Base-by-base conservation (phyloP, 2,329 filamentous ascomycete genomes). In the Basipetospora chlamydospora region DNA sequence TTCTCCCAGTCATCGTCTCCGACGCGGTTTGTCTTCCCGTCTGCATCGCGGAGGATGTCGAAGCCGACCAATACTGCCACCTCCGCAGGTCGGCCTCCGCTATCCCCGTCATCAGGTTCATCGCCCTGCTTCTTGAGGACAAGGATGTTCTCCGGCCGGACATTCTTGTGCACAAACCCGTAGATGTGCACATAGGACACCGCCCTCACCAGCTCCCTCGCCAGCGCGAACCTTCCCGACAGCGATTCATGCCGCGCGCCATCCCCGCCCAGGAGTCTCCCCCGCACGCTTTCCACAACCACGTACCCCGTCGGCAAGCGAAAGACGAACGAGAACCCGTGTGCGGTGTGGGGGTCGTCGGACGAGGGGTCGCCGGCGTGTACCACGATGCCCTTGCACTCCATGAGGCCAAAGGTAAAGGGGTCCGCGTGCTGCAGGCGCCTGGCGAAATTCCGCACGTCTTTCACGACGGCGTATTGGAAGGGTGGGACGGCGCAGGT, bases 91-190 rank as follows among this genome's bases (percentile, higher is more conserved):
- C 6, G 6, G 22, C 11, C 22, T 11, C 11, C 6, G 6, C 22
- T 11, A 23, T 6, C 6, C 6, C 22, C 6, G 11, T 23, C 6
- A 23, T 23, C 6, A 6, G 22, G 6, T 11, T 23, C 6, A 23
- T 23, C 6, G 11, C 22, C 6, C 22, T 5, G 28, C 23, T 13
- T 26, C 21, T n/a, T 15, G 13, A 35, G 25, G 33, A 26, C 20
- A 13, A 35, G 15, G 22, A 35, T 35, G 22, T 12, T 35, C n/a
- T 35, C 33, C 16, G 23, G 33, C 16, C 29, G 51, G 13, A 67
- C 57, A 33, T 55, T 60, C 42, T 65, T 66, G 47, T 67, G 61
- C 3, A 66, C 62, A 29, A 65, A 61, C 5, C 49, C 51, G 18
- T 52, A 53, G 3, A 65, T 61, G 49, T 68, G 59, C 8, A 68